Percentiles rank a stretch among this genome's conserved stretches.
These are phyloP conservation scores for Malassezia sympodialis DNA, from an alignment of 1,284 basidiomycete genomes.

Conservation along the genomic window DNA sequence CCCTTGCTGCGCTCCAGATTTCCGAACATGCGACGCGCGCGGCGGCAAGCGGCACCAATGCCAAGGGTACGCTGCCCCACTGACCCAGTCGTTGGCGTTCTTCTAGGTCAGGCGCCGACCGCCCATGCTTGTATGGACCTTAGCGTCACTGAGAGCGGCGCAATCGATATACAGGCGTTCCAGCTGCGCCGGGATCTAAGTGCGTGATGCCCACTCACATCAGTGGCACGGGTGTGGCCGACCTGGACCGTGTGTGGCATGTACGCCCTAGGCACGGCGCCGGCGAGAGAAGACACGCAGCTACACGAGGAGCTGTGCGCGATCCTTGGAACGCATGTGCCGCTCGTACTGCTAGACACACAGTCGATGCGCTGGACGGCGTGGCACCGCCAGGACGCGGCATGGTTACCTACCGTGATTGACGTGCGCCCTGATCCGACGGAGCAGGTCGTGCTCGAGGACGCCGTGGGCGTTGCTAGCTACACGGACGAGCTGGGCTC, in stretches of 20 bases:
- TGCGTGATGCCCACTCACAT: background rate
- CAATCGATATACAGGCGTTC: background rate
- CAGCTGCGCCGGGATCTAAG: background rate
- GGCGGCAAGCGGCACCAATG: slow-evolving; percentile 56
- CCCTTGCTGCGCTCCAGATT: slow-evolving; percentile 4
- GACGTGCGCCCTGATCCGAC: slow-evolving; percentile 48
- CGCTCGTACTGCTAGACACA: slow-evolving; percentile 1
- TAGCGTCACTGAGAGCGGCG: background rate
- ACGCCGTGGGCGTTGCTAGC: slow-evolving; percentile 43
- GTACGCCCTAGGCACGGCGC: slow-evolving; percentile 2
- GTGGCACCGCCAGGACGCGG: background rate
- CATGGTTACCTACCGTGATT: background rate
- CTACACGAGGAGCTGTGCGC: background rate
- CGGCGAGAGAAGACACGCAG: background rate
- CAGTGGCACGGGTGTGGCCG: slow-evolving; percentile 14
- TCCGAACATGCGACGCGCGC: slow-evolving; percentile 6
- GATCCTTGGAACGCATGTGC: background rate
- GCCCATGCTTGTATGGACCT: slow-evolving; percentile 2
- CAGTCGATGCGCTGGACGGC: background rate
- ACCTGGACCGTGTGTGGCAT: slow-evolving; percentile 4
- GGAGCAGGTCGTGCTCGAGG: slow-evolving; percentile 12
- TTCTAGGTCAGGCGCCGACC: background rate
- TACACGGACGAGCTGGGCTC: background rate
- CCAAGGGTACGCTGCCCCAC: background rate
- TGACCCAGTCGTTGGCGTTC: slow-evolving; percentile 10